phyloP scores from a whole-genome alignment of 2,329 filamentous ascomycete species.

The Akanthomyces muscarius region DNA sequence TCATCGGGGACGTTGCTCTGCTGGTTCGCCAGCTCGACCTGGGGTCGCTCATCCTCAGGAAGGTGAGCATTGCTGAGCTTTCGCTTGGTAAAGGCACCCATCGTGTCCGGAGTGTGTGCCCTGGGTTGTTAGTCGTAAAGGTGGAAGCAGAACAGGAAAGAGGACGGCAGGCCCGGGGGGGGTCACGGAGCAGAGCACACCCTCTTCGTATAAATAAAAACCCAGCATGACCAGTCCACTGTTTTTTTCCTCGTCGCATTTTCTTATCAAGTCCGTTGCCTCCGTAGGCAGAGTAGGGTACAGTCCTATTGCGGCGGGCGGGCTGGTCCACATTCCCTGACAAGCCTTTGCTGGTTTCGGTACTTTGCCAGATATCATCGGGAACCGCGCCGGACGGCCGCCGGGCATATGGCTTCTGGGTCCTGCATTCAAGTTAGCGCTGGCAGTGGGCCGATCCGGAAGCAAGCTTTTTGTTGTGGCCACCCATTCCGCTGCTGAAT shows the following conservation, averaged over 20 bases:
- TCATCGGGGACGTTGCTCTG: slow-evolving; percentile 16
- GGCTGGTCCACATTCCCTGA: slow-evolving; percentile 7
- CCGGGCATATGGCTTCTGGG: background rate
- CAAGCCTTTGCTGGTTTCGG: slow-evolving; percentile 8
- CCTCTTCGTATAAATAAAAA: slow-evolving; percentile 11
- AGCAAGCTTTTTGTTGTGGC: background rate
- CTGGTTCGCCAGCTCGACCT: slow-evolving; percentile 23
- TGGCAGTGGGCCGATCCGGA: slow-evolving; percentile 12
- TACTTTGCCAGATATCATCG: slow-evolving; percentile 12
- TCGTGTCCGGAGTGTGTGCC: background rate
- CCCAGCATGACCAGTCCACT: slow-evolving; percentile 8
- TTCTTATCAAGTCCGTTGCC: slow-evolving; percentile 3
- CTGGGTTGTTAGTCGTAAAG: background rate
- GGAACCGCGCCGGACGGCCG: slow-evolving; percentile 4
- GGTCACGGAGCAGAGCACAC: background rate
- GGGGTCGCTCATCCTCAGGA: slow-evolving; percentile 13
- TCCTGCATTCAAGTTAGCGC: background rate
- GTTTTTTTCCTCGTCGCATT: slow-evolving; percentile 5
- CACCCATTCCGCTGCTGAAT: background rate
- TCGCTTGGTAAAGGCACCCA: slow-evolving; percentile 14
- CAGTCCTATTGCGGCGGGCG: background rate
- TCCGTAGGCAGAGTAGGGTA: background rate
- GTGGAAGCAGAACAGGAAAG: background rate
- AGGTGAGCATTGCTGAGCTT: slow-evolving; percentile 6
- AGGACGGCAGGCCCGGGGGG: background rate